These are phyloP conservation scores for Allomyces macrogynus DNA, from an alignment of 192 early-diverging fungal genomes.

Conservation along the genomic window DNA sequence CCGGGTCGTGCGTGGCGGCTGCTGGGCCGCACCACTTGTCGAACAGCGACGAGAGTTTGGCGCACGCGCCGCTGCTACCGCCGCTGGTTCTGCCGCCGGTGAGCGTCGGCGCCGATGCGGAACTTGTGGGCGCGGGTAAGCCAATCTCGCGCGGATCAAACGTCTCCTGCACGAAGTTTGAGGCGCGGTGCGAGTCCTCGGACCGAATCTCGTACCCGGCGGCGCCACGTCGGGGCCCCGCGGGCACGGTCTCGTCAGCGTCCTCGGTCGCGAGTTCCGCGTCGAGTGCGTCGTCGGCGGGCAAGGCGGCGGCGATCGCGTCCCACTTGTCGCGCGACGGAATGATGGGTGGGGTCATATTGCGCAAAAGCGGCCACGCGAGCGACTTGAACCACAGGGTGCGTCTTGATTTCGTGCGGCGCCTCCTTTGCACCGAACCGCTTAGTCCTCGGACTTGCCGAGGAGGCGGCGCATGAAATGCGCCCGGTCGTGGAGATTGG, in stretches of 20 bases:
- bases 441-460: slow-evolving; percentile 69
- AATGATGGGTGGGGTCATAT: slow-evolving; percentile 67
- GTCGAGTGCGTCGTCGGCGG: not conserved
- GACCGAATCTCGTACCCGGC: not conserved
- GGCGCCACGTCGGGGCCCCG: not conserved
- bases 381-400: slow-evolving; percentile 75
- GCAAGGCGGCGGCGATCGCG: not conserved
- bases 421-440: slow-evolving; percentile 69
- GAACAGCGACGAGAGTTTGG: no score
- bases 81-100: no score
- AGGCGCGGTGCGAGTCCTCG: no score
- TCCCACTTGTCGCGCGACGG: slow-evolving; percentile 15
- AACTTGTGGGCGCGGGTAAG: no score
- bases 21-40: no score
- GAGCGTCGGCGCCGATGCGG: no score
- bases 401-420: slow-evolving; percentile 84
- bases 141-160: no score
- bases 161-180: no score
- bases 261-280: not conserved
- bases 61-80: no score
- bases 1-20: no score
- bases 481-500: slow-evolving; percentile 38
- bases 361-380: slow-evolving; percentile 81
- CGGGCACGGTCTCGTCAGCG: not conserved
- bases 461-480: slow-evolving; percentile 69